These are phyloP conservation scores for Pseudocercospora pini-densiflorae DNA, from an alignment of 2,329 filamentous ascomycete genomes.

Conservation along the genomic window DNA sequence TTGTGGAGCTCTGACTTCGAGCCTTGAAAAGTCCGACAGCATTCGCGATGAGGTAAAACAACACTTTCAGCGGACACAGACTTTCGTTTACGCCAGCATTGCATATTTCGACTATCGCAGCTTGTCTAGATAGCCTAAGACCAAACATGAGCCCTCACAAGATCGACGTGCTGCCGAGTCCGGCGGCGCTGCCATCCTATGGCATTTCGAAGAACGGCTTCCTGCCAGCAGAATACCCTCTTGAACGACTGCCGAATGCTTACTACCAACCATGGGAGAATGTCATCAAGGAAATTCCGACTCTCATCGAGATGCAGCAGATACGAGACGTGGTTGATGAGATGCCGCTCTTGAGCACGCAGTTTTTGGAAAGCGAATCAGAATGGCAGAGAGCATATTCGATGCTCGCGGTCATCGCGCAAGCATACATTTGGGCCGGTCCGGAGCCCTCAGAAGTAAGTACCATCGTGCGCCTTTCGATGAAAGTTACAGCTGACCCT, in stretches of 20 bases:
- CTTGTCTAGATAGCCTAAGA: not conserved
- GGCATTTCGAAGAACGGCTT: conserved; percentile 66
- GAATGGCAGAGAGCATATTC: conserved; percentile 91
- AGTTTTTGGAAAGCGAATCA: conserved; percentile 74
- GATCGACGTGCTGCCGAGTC: conserved; percentile 27
- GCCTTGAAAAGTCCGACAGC: not conserved
- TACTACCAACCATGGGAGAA: conserved; percentile 96
- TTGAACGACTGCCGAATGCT: conserved; percentile 78
- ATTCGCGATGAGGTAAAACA: not conserved
- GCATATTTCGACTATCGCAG: not conserved
- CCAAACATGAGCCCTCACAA: conserved; percentile 35
- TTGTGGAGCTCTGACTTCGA: not conserved
- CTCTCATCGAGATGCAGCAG: conserved; percentile 77
- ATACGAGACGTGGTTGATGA: conserved; percentile 76
- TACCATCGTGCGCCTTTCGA: not conserved
- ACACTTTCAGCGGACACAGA: not conserved
- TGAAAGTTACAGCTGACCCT: conserved; percentile 5
- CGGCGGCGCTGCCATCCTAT: conserved; percentile 29
- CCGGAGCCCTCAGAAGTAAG: conserved; percentile 64
- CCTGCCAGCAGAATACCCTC: conserved; percentile 76
- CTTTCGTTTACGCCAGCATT: not conserved
- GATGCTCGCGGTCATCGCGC: conserved; percentile 76
- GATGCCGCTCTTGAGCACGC: conserved; percentile 80
- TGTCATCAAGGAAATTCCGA: conserved; percentile 79
- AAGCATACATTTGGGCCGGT: conserved; percentile 89